Evolutionary conservation across 768 basidiomycete genomes (phyloP).

Genomic region (Sarcodon aspratus): DNA sequence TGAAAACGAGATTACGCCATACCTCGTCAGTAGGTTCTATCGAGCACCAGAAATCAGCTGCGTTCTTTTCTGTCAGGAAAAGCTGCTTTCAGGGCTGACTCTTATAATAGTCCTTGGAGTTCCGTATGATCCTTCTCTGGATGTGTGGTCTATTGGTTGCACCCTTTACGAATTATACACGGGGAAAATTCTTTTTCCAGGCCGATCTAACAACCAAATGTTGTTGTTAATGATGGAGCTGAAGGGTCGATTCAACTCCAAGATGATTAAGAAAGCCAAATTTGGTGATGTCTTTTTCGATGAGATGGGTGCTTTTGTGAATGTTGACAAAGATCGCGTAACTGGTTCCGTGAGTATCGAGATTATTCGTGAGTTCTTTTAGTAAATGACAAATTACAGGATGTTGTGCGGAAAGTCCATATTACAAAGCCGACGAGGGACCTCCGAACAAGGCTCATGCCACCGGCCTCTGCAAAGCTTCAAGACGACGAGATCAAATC

Average conservation of each 20-base stretch:
- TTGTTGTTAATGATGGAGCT: conserved; percentile 96
- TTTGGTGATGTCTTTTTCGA: conserved; percentile 93
- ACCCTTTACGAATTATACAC: conserved; percentile 95
- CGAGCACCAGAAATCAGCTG: conserved; percentile 97
- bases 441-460: conserved; percentile 72
- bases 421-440: conserved; percentile 78
- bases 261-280: conserved; percentile 89
- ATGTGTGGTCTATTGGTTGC: conserved; percentile 96
- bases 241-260: conserved; percentile 86
- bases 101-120: conserved; percentile 69
- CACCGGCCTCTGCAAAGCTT: conserved; percentile 62
- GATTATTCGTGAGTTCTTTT: not conserved
- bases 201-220: conserved; percentile 97
- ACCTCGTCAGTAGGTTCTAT: conserved; percentile 95
- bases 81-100: conserved; percentile 6
- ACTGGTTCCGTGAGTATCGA: conserved; percentile 51
- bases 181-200: conserved; percentile 95
- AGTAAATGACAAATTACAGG: conserved; percentile 31
- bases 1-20: conserved; percentile 96
- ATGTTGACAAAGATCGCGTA: conserved; percentile 73
- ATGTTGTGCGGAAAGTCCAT: conserved; percentile 70
- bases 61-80: conserved; percentile 16
- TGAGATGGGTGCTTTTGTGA: conserved; percentile 79
- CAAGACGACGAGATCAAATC: conserved; percentile 85
- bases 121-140: conserved; percentile 88